A percentile compares a stretch with the other conserved stretches of the same genome.
phyloP scores from a whole-genome alignment of 1,284 basidiomycete species.

The Ganoderma boninense region DNA sequence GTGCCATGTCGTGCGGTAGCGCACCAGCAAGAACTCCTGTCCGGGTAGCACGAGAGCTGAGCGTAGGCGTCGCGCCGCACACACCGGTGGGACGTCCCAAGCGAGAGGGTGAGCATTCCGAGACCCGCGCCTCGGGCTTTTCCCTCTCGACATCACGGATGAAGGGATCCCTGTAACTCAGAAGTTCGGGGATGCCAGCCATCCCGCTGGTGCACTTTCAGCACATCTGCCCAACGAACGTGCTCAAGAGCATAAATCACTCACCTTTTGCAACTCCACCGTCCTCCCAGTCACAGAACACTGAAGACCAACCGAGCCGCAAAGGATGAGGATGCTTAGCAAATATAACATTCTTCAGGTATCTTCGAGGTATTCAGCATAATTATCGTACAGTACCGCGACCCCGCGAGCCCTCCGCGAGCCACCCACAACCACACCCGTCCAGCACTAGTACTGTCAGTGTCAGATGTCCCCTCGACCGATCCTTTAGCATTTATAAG shows the following conservation, averaged over 20 bases:
- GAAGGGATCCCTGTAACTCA: no score
- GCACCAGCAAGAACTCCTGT: constrained; percentile 99
- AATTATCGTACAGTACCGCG: constrained; percentile 20
- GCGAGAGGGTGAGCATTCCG: constrained; percentile 41
- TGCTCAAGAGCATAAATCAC: no score
- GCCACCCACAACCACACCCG: neutral
- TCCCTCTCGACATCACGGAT: no score
- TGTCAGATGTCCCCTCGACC: neutral
- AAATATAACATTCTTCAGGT: constrained; percentile 12
- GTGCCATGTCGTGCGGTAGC: constrained; percentile 96
- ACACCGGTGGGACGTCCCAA: constrained; percentile 99
- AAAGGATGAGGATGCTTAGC: neutral
- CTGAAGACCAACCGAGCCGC: neutral
- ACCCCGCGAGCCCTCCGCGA: neutral
- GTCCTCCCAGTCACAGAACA: no score
- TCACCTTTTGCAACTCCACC: no score
- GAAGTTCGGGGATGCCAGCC: no score
- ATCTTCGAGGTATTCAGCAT: constrained; percentile 14
- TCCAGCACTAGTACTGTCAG: neutral
- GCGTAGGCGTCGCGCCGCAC: constrained; percentile 90
- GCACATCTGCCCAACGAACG: no score
- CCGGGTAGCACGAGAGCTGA: constrained; percentile 93
- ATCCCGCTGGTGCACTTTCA: no score
- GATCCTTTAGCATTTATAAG: neutral
- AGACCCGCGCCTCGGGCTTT: no score